These are phyloP conservation scores for Xylaria cubensis DNA, from an alignment of 495 filamentous ascomycete species.

Conservation along the genomic window DNA sequence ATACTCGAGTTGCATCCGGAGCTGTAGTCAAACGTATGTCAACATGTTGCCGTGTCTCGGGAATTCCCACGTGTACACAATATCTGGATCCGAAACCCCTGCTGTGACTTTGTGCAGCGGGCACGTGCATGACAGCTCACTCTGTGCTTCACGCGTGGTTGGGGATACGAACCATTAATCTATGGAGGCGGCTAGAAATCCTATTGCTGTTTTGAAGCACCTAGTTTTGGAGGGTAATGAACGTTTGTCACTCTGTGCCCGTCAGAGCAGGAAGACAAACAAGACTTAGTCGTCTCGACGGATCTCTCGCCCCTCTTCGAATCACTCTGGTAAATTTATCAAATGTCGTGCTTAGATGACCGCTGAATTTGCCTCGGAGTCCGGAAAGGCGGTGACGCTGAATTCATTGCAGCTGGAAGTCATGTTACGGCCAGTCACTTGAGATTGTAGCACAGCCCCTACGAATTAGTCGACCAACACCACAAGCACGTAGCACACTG, in stretches of 20 bases:
- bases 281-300: not conserved
- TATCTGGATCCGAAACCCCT: slow-evolving; percentile 7
- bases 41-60: slow-evolving; percentile 23
- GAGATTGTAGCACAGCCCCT: slow-evolving; percentile 10
- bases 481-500: not conserved
- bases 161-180: not conserved
- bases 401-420: not conserved
- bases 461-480: not conserved
- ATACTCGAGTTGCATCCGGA: not conserved
- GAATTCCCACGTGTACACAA: slow-evolving; percentile 25
- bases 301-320: not conserved
- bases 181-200: not conserved
- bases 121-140: slow-evolving; percentile 1
- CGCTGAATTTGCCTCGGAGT: slow-evolving; percentile 31
- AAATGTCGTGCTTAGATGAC: not conserved
- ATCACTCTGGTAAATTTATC: no score
- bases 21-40: slow-evolving; percentile 7
- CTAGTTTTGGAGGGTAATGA: not conserved
- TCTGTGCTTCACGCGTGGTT: not conserved
- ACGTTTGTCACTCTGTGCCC: slow-evolving; percentile 12
- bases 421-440: not conserved
- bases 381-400: slow-evolving; percentile 34
- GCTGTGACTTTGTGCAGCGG: slow-evolving; percentile 12
- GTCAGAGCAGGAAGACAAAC: slow-evolving; percentile 8
- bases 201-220: not conserved